phyloP scores from a whole-genome alignment of 495 filamentous ascomycete species.

The Daldinia vernicosa region DNA sequence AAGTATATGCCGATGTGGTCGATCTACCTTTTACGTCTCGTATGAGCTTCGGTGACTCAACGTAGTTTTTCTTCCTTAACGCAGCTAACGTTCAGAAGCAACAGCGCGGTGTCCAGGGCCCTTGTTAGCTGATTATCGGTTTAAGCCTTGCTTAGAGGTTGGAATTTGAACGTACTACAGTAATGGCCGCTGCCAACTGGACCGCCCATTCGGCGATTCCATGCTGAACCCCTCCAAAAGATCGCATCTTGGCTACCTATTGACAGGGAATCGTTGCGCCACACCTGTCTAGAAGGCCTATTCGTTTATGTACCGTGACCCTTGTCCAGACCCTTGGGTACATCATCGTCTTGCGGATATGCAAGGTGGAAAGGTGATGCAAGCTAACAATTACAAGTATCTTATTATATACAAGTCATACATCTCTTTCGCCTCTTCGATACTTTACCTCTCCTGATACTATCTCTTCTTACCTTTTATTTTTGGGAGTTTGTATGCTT shows the following conservation, averaged over 20 bases:
- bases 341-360: slow-evolving; percentile 34
- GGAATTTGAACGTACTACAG: slow-evolving; percentile 26
- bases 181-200: slow-evolving; percentile 36
- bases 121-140: slow-evolving; percentile 29
- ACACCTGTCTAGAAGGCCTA: slow-evolving; percentile 31
- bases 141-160: slow-evolving; percentile 24
- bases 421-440: slow-evolving; percentile 39
- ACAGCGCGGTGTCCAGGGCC: slow-evolving; percentile 14
- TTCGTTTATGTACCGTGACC: slow-evolving; percentile 38
- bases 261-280: slow-evolving; percentile 40
- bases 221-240: slow-evolving; percentile 35
- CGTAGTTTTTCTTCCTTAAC: slow-evolving; percentile 15
- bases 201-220: slow-evolving; percentile 42
- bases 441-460: slow-evolving; percentile 37
- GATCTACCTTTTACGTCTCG: slow-evolving; percentile 15
- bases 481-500: slow-evolving; percentile 20
- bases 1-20: slow-evolving; percentile 12
- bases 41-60: slow-evolving; percentile 35
- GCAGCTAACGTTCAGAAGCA: slow-evolving; percentile 19
- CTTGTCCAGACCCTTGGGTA: slow-evolving; percentile 38
- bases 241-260: slow-evolving; percentile 35
- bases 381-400: slow-evolving; percentile 44
- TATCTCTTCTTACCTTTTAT: slow-evolving; percentile 28
- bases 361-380: slow-evolving; percentile 35
- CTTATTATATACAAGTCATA: slow-evolving; percentile 46